Conservation (phyloP, 805 yeast species). For the Brettanomyces anomalus region DNA sequence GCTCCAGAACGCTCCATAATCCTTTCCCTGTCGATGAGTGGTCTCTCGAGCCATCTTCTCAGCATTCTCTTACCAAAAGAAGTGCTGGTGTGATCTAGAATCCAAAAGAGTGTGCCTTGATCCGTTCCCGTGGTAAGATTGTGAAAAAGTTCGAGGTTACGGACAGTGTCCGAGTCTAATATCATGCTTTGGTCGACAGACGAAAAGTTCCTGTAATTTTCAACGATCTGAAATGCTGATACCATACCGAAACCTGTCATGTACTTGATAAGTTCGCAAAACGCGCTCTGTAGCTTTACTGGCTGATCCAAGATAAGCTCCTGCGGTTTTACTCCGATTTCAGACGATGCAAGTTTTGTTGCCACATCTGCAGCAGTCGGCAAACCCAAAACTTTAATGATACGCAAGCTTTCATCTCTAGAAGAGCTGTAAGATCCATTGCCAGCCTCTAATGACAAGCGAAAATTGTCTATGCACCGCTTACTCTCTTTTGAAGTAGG, state of each 20-base stretch:
- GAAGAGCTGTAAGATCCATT: too few relatives aligned
- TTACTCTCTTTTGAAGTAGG: slow-evolving; percentile 27
- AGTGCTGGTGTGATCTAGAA: slow-evolving; percentile 74
- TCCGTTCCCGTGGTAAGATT: slow-evolving; percentile 48
- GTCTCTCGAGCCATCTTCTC: slow-evolving; percentile 65
- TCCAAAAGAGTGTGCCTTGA: slow-evolving; percentile 70
- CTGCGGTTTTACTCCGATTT: slow-evolving; percentile 6
- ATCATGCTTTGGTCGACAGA: slow-evolving; percentile 40
- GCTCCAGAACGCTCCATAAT: slow-evolving; percentile 62
- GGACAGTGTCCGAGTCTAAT: slow-evolving; percentile 56
- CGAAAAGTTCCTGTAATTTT: slow-evolving; percentile 45
- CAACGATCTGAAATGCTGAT: slow-evolving; percentile 40
- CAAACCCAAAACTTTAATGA: too few relatives aligned
- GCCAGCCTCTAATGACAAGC: too few relatives aligned
- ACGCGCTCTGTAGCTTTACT: slow-evolving; percentile 15
- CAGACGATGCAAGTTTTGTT: slow-evolving; percentile 3
- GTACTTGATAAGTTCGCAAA: slow-evolving; percentile 42
- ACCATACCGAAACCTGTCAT: slow-evolving; percentile 57
- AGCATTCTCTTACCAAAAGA: slow-evolving; percentile 64
- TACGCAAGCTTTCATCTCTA: too few relatives aligned
- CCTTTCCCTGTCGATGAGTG: slow-evolving; percentile 44
- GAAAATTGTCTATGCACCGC: slow-evolving; percentile 10
- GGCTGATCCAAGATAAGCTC: slow-evolving; percentile 11
- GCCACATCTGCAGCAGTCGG: slow-evolving; percentile 7
- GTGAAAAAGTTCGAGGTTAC: slow-evolving; percentile 64